Base-by-base conservation (phyloP, 345 rosid species). In the Theobroma cacao region DNA sequence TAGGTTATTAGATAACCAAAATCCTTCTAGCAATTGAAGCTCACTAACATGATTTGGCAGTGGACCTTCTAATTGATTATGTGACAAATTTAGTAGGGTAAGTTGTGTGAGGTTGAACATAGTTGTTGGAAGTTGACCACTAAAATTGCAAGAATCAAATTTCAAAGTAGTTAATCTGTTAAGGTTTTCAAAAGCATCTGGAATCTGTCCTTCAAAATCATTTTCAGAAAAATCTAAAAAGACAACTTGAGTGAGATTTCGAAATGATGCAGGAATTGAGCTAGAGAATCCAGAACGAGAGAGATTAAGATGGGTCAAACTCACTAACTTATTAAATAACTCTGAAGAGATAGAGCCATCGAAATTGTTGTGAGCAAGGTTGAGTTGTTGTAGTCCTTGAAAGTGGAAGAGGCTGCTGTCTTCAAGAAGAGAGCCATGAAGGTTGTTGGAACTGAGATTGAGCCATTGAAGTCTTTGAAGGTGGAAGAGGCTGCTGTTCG, bases 301-400 rank as follows among this genome's bases (percentile, higher is more conserved):
- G 10, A 85, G 79, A 33, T 78, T 65, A 13, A 82, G 78, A 52
- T 72, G 59, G 1, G 61, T 70, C 58, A 82, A 40, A 28, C 28
- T 56, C 5, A 5, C 31, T 0, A 85, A 70, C 10, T 8, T 30
- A 3, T 40, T 15, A 13, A 66, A 22, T 6, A 83, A 79, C 7
- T 41, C 22, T 4, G 83, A 28, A 4, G 7, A 43, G 79, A 85
- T 83, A 6, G 72, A 67, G 31, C 50, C 72, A 9, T 38, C 7
- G 26, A 67, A 67, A 18, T 80, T 1, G 53, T 87, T 87, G 50
- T 3, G 1, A 64, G 85, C 76, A 1, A 88, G 86, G 26, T 82
- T 77, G 6, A 89, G 79, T 1, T 11, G 4, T 12, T 58, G 85
- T 7, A 86, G 78, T 12, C 62, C 66, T 0, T 20, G 18, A 15